Base-by-base conservation (phyloP, 192 early-diverging fungal species). In the Coemansia sp. region DNA sequence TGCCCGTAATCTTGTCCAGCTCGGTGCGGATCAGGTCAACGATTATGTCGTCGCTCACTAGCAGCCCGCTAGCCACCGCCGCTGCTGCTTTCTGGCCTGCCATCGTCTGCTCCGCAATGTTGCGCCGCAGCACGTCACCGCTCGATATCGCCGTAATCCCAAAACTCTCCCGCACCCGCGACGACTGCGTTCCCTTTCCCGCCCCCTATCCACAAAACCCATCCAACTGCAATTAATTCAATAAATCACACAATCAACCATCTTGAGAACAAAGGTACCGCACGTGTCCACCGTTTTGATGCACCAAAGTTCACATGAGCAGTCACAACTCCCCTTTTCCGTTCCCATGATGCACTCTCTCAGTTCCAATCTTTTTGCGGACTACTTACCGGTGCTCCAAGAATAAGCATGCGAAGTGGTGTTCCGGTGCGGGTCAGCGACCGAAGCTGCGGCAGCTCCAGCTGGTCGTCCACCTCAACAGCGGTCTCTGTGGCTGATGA, bases 131-230 rank as follows among this genome's bases (percentile, higher is more conserved):
- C 4, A 96, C 68, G 64, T 98, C 92, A 35, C 94, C 94, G 69
- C 87, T 93, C n/a, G 93, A 93, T 32, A 98, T 82, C 21, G 86
- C 67, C 17, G 82, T 51, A 15, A 90, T 82, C 38, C 79, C 83
- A 78, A 90, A 95, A 69, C 85, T 80, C 56, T 85, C 64, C 39
- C 85, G 70, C 22, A 97, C 84, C 47, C 90, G 86, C 62, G 74
- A 83, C 9, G 94, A 92, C 72, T 95, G 94, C 24, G 96, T 98
- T 39, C 94, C 96, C 78, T 96, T 93, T 17, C 92, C 93, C 11
- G 90, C 77, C 8, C 93, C 93, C 86, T 81, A 32, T 32, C 32
- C 32, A 32, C 32, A 83, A n/a, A 41, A 41, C 19, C 69, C 41
- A 43, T 43, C 4, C 39, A 6, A 14, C 0, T 41, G 39, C 11